Evolutionary conservation across 495 filamentous ascomycete genomes (phyloP), one percentile per base, ranked within the genome.

Genomic region (Penicillium longicatenatum): DNA sequence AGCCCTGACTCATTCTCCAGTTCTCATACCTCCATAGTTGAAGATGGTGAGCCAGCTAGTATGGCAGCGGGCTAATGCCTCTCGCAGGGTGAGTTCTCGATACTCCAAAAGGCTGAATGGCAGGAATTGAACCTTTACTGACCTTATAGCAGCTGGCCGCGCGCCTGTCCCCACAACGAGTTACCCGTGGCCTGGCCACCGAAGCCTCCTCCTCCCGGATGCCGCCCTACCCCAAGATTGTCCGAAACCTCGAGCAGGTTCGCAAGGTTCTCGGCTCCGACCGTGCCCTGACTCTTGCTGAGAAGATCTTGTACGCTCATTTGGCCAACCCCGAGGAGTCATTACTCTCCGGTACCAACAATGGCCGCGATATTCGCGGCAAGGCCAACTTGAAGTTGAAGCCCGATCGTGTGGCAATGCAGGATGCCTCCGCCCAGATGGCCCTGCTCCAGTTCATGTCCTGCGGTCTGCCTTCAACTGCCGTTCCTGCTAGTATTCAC

Each of bases 361-460:
- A 93, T 82, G 92, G 92, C 64, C 79, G 82, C 22, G 70, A 75
- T 65, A 87, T 98, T 57, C 85, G 94, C 45, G 94, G 93, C 57
- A 86, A 84, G 62, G 94, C 93, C 54, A 96, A 93, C 73, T 81
- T 98, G 73, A 97, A 97, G 81, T 87, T 98, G 75, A 97, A 97
- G 78, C 94, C 95, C 4, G 94, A 98, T 70, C 82, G 94, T 50
- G 94, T 98, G 55, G 95, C 95, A 44, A 98, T 98, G 94, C 94
- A 98, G 73, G 94, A 98, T 82, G 94, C 94, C 29, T 96, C 92
- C 1, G 94, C 94, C 16, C 94, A 98, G 75, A 98, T 98, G 94
- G 94, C 94, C 12, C 75, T 98, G 56, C 76, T 98, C 47, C 94
- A 98, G 74, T 98, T 98, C 83, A 98, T 98, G 93, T 90, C 91